Base-by-base conservation (phyloP, 306 rosid genomes). In the Mucuna pruriens region DNA sequence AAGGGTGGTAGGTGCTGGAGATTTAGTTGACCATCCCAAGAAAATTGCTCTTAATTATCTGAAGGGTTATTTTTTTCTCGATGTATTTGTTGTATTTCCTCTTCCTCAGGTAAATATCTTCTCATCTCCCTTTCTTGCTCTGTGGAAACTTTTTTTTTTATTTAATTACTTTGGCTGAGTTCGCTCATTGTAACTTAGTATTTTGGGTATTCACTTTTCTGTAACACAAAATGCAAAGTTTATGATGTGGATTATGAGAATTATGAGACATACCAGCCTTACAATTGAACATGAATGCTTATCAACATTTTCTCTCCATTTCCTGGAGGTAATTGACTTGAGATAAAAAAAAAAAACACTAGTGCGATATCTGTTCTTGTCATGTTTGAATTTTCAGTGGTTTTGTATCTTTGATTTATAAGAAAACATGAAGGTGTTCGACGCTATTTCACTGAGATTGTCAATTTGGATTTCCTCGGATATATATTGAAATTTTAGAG, bases 1-100 rank as follows among this genome's bases (percentile, higher is more conserved):
- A 2, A 85, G 58, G 75, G 95, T 91, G 63, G 90, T 94, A 70
- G 98, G 98, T 82, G 92, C 98, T 69, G 98, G 98, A 36, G 94
- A 86, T 64, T 81, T 94, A 75, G 94, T 86, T 74, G 98, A 91
- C 84, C 90, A 90, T 74, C 98, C 98, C 31, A 87, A 78, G 74
- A 83, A 87, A 84, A 91, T 94, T 63, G 98, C 94, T 51, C 45
- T 79, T 20, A 46, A 91, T 84, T 94, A 94, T 83, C 44, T 94
- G 69, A 42, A 63, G 68, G 75, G 98, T 46, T 87, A 64, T 44
- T 88, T 94, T 68, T 15, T 86, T 17, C 5, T 94, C 0, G 98
- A 94, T 85, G 13, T 91, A 38, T 89, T 94, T 71, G 80, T 81
- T 71, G 90, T 88, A 40, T 40, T 94, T 58, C 98, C 97, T 5